Evolutionary conservation across 805 yeast species (phyloP), one percentile per base, ranked within the genome.

Genomic region (Monosporozyma aerobia): DNA sequence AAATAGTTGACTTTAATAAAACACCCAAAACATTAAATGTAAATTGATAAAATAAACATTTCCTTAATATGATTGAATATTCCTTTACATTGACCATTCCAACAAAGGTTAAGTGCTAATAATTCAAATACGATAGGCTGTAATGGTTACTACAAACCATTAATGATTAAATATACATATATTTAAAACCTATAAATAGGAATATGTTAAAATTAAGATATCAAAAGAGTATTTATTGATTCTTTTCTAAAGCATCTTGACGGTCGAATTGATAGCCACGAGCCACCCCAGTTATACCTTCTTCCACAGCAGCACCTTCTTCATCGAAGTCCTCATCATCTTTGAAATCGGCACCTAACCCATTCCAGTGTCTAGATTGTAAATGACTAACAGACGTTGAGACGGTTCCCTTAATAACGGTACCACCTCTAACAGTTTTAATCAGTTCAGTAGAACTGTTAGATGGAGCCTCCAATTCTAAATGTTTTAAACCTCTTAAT

Each of bases 241-340:
- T 40, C 46, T 50, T 50, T 11, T 37, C 40, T 13, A 19, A 7
- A 9, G 59, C 59, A 44, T 55, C 63, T 11, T 40, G 33, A 23
- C 54, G 54, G 57, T 76, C 79, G 50, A 65, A 71, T 46, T 74
- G 77, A 61, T 92, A 94, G 2, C 94, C 95, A 58, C 98, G 76
- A 2, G 99, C 99, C 52, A 92, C 80, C 41, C 99, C 99, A 2
- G 79, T 74, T 47, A 84, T 74, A 1, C 99, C 99, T 57, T 84
- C 82, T 63, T 90, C 96, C 0, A 89, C 77, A 0, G 75, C 67
- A 0, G 97, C 95, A 41, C 95, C 97, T n/a, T 77, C 80, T 47
- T 72, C 74, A 50, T 72, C 75, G 32, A 54, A 62, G 32, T 61
- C 69, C 40, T 70, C 75, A n/a, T 73, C 79, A 6, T 68, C 74